Evolutionary conservation across 345 rosid species (phyloP), one percentile per base, ranked within the genome.

Genomic region (Eutrema yunnanense): DNA sequence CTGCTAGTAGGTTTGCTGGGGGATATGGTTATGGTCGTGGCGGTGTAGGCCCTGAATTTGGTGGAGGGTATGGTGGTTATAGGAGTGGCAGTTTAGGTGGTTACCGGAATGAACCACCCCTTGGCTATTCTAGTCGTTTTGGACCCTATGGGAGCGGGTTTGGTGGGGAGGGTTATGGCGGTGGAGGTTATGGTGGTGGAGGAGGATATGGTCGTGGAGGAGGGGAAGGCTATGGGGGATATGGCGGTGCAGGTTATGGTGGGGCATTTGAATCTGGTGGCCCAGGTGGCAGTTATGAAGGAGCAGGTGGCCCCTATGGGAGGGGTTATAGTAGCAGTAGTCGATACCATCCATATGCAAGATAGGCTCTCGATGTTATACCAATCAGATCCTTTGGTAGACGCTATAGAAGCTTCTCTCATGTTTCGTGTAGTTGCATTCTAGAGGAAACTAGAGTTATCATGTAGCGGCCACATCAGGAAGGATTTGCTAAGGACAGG

Each of bases 341-440:
- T 88, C 92, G 99, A 40, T 95, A 88, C 80, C 97, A 95, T 85
- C 99, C 99, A 55, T 95, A 92, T 72, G 82, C 89, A 68, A 89
- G 97, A 78, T 95, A 87, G 90, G 65, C 44, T 50, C 44, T 50
- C 36, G 30, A 65, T 40, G 43, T 62, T 34, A 43, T 10, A 38
- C 16, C 53, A 16, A 76, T 43, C 52, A 72, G 71, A 65, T 61
- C 64, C 66, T 63, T 62, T 52, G 47, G 46, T 76, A 62, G 73
- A 58, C 30, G 71, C 66, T 65, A 71, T 77, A 64, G 67, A 64
- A 50, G 72, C 67, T 58, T 37, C 77, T 34, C 77, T 29, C 73
- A 65, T 38, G 57, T 59, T 53, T 72, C 70, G 46, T 34, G 46
- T 78, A 78, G 78, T 42, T 53, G 72, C 78, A 66, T 67, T 53